Conservation (phyloP, 192 early-diverging fungal species). For the Gonapodya prolifera region DNA sequence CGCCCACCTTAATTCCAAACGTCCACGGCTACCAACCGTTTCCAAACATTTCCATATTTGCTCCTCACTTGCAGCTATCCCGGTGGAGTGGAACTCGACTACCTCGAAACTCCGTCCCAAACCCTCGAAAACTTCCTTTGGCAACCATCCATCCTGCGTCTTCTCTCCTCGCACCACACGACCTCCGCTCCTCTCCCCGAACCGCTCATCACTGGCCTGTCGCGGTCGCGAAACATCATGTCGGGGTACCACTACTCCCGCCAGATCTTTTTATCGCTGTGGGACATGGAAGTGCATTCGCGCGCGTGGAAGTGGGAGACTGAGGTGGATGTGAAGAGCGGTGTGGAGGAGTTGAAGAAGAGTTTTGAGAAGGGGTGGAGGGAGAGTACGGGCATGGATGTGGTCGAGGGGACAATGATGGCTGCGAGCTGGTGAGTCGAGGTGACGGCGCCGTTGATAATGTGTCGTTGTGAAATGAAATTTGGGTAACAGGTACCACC, state of each 20-base stretch:
- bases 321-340: too few relatives aligned
- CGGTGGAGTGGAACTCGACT: constrained; percentile 12
- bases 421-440: too few relatives aligned
- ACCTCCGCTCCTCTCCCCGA: not conserved
- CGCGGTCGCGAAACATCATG: not conserved
- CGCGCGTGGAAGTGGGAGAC: not conserved
- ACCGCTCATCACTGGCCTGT: not conserved
- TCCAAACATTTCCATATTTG: too few relatives aligned
- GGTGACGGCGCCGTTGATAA: too few relatives aligned
- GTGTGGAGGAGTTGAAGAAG: too few relatives aligned
- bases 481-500: too few relatives aligned
- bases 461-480: too few relatives aligned
- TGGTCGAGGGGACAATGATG: too few relatives aligned
- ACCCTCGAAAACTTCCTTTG: constrained; percentile 12
- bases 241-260: constrained; percentile 8
- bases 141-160: constrained; percentile 3
- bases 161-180: not conserved
- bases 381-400: constrained; percentile 6
- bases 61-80: too few relatives aligned
- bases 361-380: not conserved
- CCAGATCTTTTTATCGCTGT: constrained; percentile 12
- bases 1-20: too few relatives aligned
- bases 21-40: too few relatives aligned
- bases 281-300: constrained; percentile 8
- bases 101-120: constrained; percentile 11